These are phyloP conservation scores for Colletotrichum caudatum DNA, from an alignment of 2,329 filamentous ascomycete genomes.

Conservation along the genomic window DNA sequence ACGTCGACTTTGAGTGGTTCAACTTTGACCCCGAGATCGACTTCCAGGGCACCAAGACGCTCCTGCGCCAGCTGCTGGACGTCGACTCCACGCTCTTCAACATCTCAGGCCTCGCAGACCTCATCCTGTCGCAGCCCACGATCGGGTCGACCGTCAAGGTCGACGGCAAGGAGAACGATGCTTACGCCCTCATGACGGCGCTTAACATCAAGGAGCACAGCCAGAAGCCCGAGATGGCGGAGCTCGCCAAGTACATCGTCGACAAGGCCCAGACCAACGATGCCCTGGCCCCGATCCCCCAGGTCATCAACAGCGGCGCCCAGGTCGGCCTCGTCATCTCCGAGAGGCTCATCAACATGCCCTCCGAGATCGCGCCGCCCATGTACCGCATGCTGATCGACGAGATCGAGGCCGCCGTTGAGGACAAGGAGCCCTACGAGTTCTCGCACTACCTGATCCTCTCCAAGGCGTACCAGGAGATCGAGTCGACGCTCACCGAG, in stretches of 20 bases:
- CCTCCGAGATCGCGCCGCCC: conserved; percentile 89
- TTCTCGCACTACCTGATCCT: conserved; percentile 94
- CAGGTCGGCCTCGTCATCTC: conserved; percentile 89
- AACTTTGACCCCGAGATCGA: conserved; percentile 91
- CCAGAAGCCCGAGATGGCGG: conserved; percentile 77
- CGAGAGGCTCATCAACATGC: conserved; percentile 96
- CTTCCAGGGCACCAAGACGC: conserved; percentile 92
- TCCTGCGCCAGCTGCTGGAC: conserved; percentile 93
- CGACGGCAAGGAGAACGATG: conserved; percentile 92
- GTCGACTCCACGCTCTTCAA: conserved; percentile 88
- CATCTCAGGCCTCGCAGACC: conserved; percentile 85
- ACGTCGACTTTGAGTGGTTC: conserved; percentile 99
- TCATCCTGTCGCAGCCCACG: conserved; percentile 87
- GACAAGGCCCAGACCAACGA: conserved; percentile 66
- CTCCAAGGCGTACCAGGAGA: conserved; percentile 92
- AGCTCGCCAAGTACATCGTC: conserved; percentile 78
- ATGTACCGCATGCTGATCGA: conserved; percentile 96
- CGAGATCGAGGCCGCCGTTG: conserved; percentile 87
- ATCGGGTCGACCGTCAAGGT: conserved; percentile 97
- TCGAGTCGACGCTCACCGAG: conserved; percentile 80
- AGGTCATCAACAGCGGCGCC: conserved; percentile 65
- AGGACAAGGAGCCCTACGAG: conserved; percentile 90
- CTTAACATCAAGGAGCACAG: conserved; percentile 85
- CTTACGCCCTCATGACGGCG: conserved; percentile 91
- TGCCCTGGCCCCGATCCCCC: conserved; percentile 65